Evolutionary conservation across 73 alveolate species (phyloP).

Genomic region (Paramecium biaurelia): DNA sequence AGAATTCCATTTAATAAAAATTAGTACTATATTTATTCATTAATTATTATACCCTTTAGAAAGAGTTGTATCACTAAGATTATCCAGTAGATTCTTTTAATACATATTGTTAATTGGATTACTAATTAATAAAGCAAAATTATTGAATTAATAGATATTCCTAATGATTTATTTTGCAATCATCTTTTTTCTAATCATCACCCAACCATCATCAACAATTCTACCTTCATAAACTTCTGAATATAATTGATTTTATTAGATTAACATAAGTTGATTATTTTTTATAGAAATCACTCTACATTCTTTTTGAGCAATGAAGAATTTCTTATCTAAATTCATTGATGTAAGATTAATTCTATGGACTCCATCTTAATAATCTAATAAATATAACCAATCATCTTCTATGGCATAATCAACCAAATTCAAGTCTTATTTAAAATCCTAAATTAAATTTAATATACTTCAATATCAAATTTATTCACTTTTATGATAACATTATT

Average conservation of each 20-base stretch:
- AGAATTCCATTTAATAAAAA: neutral
- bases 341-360: neutral
- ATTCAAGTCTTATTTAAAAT: neutral
- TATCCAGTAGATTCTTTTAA: neutral
- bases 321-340: neutral
- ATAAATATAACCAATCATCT: neutral
- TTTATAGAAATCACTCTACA: neutral
- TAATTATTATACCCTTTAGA: neutral
- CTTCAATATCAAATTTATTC: neutral
- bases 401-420: neutral
- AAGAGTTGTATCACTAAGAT: neutral
- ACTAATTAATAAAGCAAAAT: neutral
- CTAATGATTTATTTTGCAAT: neutral
- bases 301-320: neutral
- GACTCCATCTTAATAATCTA: neutral
- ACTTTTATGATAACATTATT: neutral
- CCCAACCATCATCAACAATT: neutral
- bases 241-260: neutral
- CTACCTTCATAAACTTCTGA: neutral
- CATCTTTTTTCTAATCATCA: neutral
- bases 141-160: neutral
- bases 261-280: neutral
- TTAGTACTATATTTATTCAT: neutral
- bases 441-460: neutral
- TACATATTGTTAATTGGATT: neutral